These are phyloP conservation scores for Tolypocladium paradoxum DNA, from an alignment of 2,329 filamentous ascomycete genomes.

Conservation along the genomic window DNA sequence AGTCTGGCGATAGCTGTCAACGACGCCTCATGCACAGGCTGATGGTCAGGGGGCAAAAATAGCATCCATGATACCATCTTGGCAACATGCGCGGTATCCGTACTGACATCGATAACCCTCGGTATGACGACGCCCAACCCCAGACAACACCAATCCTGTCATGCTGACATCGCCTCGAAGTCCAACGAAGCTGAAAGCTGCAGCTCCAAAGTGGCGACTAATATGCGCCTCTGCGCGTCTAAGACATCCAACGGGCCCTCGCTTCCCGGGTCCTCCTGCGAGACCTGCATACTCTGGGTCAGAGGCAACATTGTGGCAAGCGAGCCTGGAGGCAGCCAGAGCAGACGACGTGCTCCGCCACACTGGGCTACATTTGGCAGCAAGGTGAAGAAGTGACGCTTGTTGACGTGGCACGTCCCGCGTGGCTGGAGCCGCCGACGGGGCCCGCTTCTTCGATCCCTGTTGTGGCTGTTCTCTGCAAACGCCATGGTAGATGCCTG, in stretches of 20 bases:
- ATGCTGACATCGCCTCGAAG: neutral
- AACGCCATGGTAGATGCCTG: neutral
- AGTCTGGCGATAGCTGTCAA: neutral
- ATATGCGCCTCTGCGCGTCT: constrained; percentile 1
- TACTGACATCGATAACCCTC: neutral
- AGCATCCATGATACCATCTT: neutral
- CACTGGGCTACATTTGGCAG: constrained; percentile 11
- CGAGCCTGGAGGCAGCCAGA: constrained; percentile 7
- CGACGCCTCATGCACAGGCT: neutral
- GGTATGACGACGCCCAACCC: neutral
- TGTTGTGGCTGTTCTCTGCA: constrained; percentile 8
- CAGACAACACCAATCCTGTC: neutral
- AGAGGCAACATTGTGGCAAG: constrained; percentile 11
- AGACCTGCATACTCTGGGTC: constrained; percentile 7
- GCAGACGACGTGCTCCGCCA: constrained; percentile 25
- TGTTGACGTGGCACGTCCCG: constrained; percentile 32
- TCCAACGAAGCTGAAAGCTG: constrained; percentile 9
- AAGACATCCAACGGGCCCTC: constrained; percentile 1
- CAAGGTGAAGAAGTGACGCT: constrained; percentile 23
- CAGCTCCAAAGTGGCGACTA: constrained; percentile 1
- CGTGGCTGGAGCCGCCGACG: constrained; percentile 19
- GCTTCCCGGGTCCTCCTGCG: constrained; percentile 2
- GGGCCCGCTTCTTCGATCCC: constrained; percentile 1
- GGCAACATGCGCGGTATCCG: no score
- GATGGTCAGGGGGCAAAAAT: neutral